Conservation (phyloP, 805 yeast species). For the Scheffersomyces lignosus region DNA sequence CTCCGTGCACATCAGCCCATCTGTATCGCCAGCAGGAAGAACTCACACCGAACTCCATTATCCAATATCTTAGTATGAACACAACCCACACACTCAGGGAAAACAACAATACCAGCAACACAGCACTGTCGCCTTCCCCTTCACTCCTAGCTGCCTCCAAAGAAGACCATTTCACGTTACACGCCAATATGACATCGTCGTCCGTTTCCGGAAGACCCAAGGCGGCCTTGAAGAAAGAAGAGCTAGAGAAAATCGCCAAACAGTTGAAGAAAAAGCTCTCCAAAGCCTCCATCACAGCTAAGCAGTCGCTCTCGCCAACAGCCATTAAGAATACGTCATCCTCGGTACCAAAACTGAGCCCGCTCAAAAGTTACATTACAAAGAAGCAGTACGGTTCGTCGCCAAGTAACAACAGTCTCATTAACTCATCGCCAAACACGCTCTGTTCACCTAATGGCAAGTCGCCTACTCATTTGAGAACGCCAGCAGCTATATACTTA, state of each 20-base stretch:
- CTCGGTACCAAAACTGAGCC: slow-evolving; percentile 22
- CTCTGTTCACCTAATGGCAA: slow-evolving; percentile 40
- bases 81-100: too few species aligned
- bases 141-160: too few species aligned
- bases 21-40: too few species aligned
- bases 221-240: slow-evolving; percentile 43
- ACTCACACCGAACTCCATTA: too few species aligned
- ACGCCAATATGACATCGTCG: slow-evolving; percentile 3
- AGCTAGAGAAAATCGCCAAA: slow-evolving; percentile 44
- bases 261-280: slow-evolving; percentile 42
- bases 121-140: too few species aligned
- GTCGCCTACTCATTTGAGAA: slow-evolving; percentile 40
- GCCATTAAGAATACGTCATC: slow-evolving; percentile 7
- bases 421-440: slow-evolving; percentile 29
- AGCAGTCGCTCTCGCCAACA: slow-evolving; percentile 26
- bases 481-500: slow-evolving; percentile 35
- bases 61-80: too few species aligned
- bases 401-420: slow-evolving; percentile 12
- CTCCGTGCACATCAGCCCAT: too few species aligned
- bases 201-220: slow-evolving; percentile 19
- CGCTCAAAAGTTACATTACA: slow-evolving; percentile 30
- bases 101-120: too few species aligned
- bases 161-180: too few species aligned
- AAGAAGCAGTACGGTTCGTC: slow-evolving; percentile 24
- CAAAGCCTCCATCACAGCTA: slow-evolving; percentile 46